phyloP scores from a whole-genome alignment of 495 filamentous ascomycete genomes.

The Schizothecium vesticola region DNA sequence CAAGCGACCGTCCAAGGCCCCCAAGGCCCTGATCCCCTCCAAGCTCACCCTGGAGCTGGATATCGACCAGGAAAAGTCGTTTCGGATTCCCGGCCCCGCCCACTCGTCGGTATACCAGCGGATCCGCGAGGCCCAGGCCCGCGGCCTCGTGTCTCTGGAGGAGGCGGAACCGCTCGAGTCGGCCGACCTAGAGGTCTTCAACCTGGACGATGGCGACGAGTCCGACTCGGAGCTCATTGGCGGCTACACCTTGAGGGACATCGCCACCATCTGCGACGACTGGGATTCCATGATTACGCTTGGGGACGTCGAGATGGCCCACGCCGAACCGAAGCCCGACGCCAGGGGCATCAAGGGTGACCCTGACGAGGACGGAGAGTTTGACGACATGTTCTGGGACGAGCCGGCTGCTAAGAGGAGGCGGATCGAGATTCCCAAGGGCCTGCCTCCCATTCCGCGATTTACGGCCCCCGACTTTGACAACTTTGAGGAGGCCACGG shows the following conservation, averaged over 20 bases:
- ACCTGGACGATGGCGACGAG: slow-evolving; percentile 41
- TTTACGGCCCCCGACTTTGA: slow-evolving; percentile 44
- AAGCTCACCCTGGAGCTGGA: slow-evolving; percentile 83
- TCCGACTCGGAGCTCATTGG: slow-evolving; percentile 60
- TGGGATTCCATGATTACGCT: slow-evolving; percentile 61
- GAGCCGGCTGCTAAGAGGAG: slow-evolving; percentile 38
- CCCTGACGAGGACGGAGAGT: slow-evolving; percentile 47
- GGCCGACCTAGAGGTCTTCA: slow-evolving; percentile 52
- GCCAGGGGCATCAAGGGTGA: slow-evolving; percentile 27
- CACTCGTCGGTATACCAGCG: slow-evolving; percentile 42
- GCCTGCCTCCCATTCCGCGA: slow-evolving; percentile 38
- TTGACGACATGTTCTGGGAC: slow-evolving; percentile 44
- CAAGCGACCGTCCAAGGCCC: slow-evolving; percentile 64
- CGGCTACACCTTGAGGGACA: slow-evolving; percentile 65
- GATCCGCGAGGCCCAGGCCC: slow-evolving; percentile 50
- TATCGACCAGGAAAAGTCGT: slow-evolving; percentile 72
- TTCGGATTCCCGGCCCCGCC: slow-evolving; percentile 58
- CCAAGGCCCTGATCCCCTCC: slow-evolving; percentile 74
- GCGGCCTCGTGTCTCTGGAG: slow-evolving; percentile 56
- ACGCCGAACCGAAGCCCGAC: slow-evolving; percentile 20
- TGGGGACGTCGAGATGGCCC: slow-evolving; percentile 20
- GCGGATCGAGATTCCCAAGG: slow-evolving; percentile 28
- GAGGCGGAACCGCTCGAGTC: slow-evolving; percentile 42
- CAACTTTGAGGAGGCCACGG: slow-evolving; percentile 53
- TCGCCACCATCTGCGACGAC: slow-evolving; percentile 75